These are phyloP conservation scores for Oldenlandia corymbosa DNA, from an alignment of 257 asterid genomes.

Conservation along the genomic window DNA sequence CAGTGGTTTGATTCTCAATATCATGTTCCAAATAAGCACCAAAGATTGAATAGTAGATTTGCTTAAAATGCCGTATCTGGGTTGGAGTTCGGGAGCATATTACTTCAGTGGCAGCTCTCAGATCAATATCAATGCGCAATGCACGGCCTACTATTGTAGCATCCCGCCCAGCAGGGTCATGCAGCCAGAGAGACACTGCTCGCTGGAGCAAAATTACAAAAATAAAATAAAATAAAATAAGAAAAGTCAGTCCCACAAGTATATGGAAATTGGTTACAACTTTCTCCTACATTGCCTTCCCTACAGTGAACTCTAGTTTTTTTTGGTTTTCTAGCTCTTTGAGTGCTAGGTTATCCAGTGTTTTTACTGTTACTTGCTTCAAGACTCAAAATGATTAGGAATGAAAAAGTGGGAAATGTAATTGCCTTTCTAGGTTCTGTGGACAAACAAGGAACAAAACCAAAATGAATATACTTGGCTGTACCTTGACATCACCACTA, in stretches of 20 bases:
- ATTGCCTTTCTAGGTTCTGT: background rate
- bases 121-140: conserved; percentile 40
- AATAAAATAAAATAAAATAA: background rate
- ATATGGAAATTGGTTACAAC: background rate
- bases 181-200: conserved; percentile 80
- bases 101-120: conserved; percentile 81
- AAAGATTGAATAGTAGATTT: conserved; percentile 49
- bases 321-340: background rate
- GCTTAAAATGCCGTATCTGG: conserved; percentile 77
- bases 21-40: conserved; percentile 71
- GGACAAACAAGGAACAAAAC: background rate
- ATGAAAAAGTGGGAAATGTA: background rate
- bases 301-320: background rate
- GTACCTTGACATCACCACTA: conserved; percentile 70
- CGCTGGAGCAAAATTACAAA: conserved; percentile 38
- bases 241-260: background rate
- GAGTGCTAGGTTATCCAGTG: background rate
- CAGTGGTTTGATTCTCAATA: conserved; percentile 51
- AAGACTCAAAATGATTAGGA: conserved; percentile 2
- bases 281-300: background rate
- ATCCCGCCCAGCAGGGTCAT: conserved; percentile 82
- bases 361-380: background rate
- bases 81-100: conserved; percentile 84
- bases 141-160: conserved; percentile 60
- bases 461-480: background rate